Base-by-base conservation (phyloP, 192 early-diverging fungal species). In the Martensiomyces pterosporus region DNA sequence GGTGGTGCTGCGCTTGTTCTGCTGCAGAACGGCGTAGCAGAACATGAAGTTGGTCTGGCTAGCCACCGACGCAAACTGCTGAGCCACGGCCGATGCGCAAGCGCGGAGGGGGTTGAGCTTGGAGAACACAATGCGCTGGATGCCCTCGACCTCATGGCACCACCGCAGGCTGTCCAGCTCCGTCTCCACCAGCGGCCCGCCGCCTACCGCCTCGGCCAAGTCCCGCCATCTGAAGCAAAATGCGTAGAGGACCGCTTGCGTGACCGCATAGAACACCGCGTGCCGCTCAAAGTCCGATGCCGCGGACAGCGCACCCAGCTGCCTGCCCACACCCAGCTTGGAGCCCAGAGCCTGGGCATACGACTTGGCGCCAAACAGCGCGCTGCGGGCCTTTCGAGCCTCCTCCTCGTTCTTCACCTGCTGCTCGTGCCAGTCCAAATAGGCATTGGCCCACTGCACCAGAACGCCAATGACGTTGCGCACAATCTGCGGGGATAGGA, bases 151-250 rank as follows among this genome's bases (percentile, higher is more conserved):
- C n/a, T 82, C 86, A 14, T 49, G 27, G 39, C 82, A 85, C 85
- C 85, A 90, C 14, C 53, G 51, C 50, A 71, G 32, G 13, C 44
- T 47, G 27, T 59, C 67, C 6, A 64, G 47, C 29, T 71, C 67
- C 24, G 23, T 49, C 41, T 71, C 61, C 9, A 64, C 43, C 1
- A 64, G 23, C 2, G 66, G 55, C 14, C 48, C 55, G 10, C 55
- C 58, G 9, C 22, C 49, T 1, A 40, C 10, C 9, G 68, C 77
- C 39, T 73, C 44, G 22, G 84, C 78, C 29, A 98, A 59, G 47
- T 91, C 81, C 47, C 80, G 81, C 93, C 94, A 97, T 7, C 92
- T 80, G 67, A 94, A 98, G 68, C 92, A 95, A 50, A 95, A 97
- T 10, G 93, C 80, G 58, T 97, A 98, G 38, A 98, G 63, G n/a